Evolutionary conservation across 2,329 filamentous ascomycete species (phyloP).

Genomic region (Aureobasidium melanogenum): DNA sequence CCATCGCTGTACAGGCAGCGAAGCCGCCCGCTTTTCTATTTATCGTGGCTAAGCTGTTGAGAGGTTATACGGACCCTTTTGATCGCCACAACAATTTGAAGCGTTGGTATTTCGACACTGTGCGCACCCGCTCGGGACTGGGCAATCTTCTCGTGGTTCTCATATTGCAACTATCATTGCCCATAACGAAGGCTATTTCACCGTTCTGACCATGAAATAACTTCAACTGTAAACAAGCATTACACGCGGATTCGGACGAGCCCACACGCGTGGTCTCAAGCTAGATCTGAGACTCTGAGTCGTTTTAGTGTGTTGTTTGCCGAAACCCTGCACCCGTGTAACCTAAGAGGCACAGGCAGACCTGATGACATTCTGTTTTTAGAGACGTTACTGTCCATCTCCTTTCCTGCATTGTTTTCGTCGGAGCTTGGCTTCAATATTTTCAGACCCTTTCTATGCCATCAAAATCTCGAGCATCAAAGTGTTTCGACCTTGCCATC

Average conservation of each 20-base stretch:
- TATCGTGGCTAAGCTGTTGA: constrained; percentile 4
- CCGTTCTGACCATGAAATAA: not conserved
- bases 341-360: not conserved
- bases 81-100: not conserved
- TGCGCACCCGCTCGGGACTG: not conserved
- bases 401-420: not conserved
- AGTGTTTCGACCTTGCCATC: not conserved
- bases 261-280: not conserved
- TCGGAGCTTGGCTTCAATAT: not conserved
- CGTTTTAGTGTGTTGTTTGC: not conserved
- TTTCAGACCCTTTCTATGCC: not conserved
- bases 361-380: not conserved
- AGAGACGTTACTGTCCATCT: not conserved
- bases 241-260: not conserved
- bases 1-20: not conserved
- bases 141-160: not conserved
- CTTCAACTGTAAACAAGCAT: not conserved
- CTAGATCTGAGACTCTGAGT: not conserved
- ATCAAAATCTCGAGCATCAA: not conserved
- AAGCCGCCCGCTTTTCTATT: not conserved
- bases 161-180: too few relatives aligned
- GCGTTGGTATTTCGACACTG: not conserved
- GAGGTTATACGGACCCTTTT: constrained; percentile 1
- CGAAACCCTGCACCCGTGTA: constrained; percentile 8
- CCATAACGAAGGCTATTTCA: not conserved